Evolutionary conservation across 2,329 filamentous ascomycete genomes (phyloP).

Genomic region (Paramyrothecium roridum): DNA sequence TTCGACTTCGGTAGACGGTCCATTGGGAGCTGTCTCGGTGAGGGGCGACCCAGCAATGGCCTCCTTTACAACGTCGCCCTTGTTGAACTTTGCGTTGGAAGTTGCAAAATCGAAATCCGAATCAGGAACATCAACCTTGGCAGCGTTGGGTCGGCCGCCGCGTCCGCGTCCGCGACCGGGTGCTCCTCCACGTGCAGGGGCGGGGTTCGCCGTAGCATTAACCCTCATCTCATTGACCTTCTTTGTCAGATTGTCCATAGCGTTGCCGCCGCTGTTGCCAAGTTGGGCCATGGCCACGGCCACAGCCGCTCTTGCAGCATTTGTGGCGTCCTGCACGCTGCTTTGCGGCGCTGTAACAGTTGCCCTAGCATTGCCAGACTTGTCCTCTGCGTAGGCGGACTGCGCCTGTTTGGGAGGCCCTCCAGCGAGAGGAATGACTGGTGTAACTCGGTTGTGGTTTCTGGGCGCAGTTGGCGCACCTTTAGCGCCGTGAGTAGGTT

Average conservation of each 20-base stretch:
- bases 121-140: constrained; percentile 83
- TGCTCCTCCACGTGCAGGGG: constrained; percentile 39
- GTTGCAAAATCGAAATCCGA: constrained; percentile 88
- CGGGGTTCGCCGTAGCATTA: constrained; percentile 38
- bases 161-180: constrained; percentile 47
- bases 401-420: constrained; percentile 35
- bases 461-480: constrained; percentile 41
- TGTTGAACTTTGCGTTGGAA: constrained; percentile 46
- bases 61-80: constrained; percentile 70
- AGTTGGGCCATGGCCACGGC: constrained; percentile 77
- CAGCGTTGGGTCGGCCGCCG: constrained; percentile 40
- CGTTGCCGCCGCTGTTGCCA: constrained; percentile 37
- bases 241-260: constrained; percentile 68
- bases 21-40: constrained; percentile 44
- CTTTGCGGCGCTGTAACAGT: constrained; percentile 29
- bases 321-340: constrained; percentile 64
- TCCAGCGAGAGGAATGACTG: constrained; percentile 62
- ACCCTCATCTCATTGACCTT: constrained; percentile 76
- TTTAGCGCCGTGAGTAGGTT: constrained; percentile 31
- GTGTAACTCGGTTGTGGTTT: constrained; percentile 54
- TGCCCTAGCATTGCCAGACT: constrained; percentile 27
- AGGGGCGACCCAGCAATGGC: constrained; percentile 76
- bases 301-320: constrained; percentile 73
- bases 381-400: constrained; percentile 23
- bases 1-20: constrained; percentile 29